Percentiles rank a stretch among this genome's conserved stretches.
Conservation (phyloP, 371 early-diverging fungal genomes). For the Apophysomyces variabilis region DNA sequence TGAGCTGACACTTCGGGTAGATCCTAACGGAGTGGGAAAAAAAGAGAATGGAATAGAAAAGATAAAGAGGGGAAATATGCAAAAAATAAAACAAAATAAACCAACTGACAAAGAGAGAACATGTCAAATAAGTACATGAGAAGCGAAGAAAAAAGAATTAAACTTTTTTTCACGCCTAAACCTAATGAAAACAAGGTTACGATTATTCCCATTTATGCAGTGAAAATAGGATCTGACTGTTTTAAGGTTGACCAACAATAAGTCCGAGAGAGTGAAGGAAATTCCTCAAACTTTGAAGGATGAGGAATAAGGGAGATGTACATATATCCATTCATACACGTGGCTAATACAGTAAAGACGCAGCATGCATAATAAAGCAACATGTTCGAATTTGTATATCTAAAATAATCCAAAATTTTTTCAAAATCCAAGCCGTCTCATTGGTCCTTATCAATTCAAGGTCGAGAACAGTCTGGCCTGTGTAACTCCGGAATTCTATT, state of each 20-base stretch:
- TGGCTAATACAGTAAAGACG: neutral
- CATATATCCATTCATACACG: neutral
- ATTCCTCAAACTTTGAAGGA: neutral
- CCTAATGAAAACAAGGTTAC: neutral
- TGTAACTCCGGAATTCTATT: slow-evolving; percentile 11
- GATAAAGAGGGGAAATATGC: neutral
- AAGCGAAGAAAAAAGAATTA: neutral
- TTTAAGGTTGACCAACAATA: no score
- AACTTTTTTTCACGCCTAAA: neutral
- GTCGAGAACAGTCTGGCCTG: slow-evolving; percentile 6
- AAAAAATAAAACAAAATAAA: no score
- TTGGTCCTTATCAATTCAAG: neutral
- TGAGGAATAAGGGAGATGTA: neutral
- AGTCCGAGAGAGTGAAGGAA: neutral
- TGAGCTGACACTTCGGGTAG: no score
- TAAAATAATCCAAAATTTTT: neutral
- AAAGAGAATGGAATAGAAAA: neutral
- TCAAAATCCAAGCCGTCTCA: neutral
- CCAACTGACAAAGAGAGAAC: neutral
- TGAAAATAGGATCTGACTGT: no score
- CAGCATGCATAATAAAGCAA: neutral
- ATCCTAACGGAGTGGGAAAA: neutral
- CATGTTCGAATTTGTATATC: no score
- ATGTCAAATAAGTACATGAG: neutral
- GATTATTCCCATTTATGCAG: neutral